These are phyloP conservation scores for Furcasterigmium furcatum DNA, from an alignment of 2,329 filamentous ascomycete species.

Conservation along the genomic window DNA sequence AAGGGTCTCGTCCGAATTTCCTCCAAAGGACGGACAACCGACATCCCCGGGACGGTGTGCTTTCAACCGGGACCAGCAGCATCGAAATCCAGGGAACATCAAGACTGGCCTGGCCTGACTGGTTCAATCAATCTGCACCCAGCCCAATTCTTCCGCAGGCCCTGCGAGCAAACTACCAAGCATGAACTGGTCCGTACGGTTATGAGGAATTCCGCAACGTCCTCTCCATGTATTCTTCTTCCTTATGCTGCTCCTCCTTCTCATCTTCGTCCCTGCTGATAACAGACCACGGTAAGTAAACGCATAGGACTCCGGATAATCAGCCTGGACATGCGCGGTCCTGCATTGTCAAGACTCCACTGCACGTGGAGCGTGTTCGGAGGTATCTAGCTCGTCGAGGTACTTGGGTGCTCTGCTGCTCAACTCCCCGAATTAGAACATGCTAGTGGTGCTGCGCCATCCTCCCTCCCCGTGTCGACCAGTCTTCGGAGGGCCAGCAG, in stretches of 20 bases:
- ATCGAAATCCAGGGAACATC: no score
- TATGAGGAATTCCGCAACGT: no score
- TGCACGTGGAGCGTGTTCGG: neutral
- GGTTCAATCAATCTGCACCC: no score
- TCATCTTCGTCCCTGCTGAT: no score
- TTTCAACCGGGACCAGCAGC: neutral
- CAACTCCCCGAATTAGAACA: slow-evolving; percentile 29
- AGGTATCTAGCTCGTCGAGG: slow-evolving; percentile 4
- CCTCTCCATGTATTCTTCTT: no score
- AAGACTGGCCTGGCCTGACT: no score
- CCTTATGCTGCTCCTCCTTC: no score
- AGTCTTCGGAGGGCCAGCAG: neutral
- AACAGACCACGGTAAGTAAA: slow-evolving; percentile 3
- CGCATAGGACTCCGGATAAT: neutral
- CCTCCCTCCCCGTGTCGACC: slow-evolving; percentile 17
- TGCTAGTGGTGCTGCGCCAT: slow-evolving; percentile 29
- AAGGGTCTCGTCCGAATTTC: neutral
- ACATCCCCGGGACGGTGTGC: neutral
- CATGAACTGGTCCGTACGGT: no score
- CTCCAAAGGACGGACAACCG: neutral
- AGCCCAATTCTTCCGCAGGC: no score
- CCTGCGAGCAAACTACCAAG: no score
- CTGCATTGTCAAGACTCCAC: slow-evolving; percentile 5
- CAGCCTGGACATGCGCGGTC: slow-evolving; percentile 1
- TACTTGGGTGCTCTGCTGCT: slow-evolving; percentile 8